Conservation (phyloP, 2,329 filamentous ascomycete species). For the Ceratocystis colombiana region DNA sequence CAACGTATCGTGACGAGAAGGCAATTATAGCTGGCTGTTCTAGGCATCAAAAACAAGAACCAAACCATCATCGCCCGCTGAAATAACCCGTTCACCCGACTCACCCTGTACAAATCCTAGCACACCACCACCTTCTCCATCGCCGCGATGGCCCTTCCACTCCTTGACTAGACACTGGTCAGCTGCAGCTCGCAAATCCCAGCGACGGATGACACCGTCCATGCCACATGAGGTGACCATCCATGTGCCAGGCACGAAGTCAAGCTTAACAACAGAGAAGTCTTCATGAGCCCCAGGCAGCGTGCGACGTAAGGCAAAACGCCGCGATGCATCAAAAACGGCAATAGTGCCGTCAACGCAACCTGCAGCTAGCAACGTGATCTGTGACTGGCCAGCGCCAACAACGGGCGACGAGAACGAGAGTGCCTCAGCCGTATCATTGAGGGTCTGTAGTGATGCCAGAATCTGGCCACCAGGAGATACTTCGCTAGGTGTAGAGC, state of each 20-base stretch:
- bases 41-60: constrained; percentile 56
- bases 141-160: constrained; percentile 80
- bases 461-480: constrained; percentile 53
- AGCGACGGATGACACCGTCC: constrained; percentile 81
- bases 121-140: constrained; percentile 78
- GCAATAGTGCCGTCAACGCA: constrained; percentile 69
- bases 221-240: constrained; percentile 80
- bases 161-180: constrained; percentile 64
- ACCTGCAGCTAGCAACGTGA: constrained; percentile 50
- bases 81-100: constrained; percentile 64
- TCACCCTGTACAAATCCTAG: constrained; percentile 80
- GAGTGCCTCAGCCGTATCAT: constrained; percentile 65
- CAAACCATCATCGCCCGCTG: constrained; percentile 78
- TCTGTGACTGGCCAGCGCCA: constrained; percentile 38
- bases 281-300: constrained; percentile 76
- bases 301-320: constrained; percentile 75
- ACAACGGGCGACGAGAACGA: constrained; percentile 42
- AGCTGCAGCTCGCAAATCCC: constrained; percentile 64
- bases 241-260: constrained; percentile 63
- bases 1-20: constrained; percentile 8
- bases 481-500: constrained; percentile 34
- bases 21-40: constrained; percentile 13
- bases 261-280: constrained; percentile 84
- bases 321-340: constrained; percentile 75
- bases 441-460: constrained; percentile 70